Evolutionary conservation across 495 filamentous ascomycete genomes (phyloP).

Genomic region (Melanomma pulvis-pyrius): DNA sequence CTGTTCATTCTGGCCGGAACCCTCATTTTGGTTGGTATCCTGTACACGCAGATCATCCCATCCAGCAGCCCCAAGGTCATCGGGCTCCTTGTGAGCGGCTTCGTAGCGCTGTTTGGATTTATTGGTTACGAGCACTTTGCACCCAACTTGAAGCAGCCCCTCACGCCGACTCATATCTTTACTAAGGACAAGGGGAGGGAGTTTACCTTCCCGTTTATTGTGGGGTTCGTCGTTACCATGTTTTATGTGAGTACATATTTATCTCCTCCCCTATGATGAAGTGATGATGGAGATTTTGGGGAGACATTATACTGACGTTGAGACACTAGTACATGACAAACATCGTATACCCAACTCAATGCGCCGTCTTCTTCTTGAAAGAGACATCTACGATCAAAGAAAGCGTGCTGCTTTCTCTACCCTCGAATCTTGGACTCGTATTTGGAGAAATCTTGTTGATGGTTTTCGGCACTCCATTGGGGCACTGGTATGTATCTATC

Average conservation of each 20-base stretch:
- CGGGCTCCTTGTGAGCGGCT: slow-evolving; percentile 35
- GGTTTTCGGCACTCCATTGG: slow-evolving; percentile 40
- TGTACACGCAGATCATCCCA: slow-evolving; percentile 36
- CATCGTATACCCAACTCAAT: slow-evolving; percentile 35
- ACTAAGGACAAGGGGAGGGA: slow-evolving; percentile 37
- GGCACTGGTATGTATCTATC: slow-evolving; percentile 33
- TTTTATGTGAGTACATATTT: slow-evolving; percentile 40
- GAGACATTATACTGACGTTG: slow-evolving; percentile 12
- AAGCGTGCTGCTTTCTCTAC: not conserved
- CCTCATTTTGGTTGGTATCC: slow-evolving; percentile 37
- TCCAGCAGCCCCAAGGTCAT: slow-evolving; percentile 40
- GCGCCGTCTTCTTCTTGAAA: slow-evolving; percentile 36
- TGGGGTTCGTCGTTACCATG: slow-evolving; percentile 40
- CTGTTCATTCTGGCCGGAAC: slow-evolving; percentile 35
- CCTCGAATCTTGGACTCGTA: slow-evolving; percentile 23
- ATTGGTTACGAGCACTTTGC: slow-evolving; percentile 34
- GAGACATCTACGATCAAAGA: slow-evolving; percentile 10
- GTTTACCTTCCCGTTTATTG: slow-evolving; percentile 40
- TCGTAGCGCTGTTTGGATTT: slow-evolving; percentile 31
- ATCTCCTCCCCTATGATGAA: slow-evolving; percentile 34
- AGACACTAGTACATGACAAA: slow-evolving; percentile 28
- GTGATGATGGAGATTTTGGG: slow-evolving; percentile 21
- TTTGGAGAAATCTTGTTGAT: slow-evolving; percentile 43
- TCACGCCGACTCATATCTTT: slow-evolving; percentile 41
- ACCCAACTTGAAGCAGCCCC: slow-evolving; percentile 35